Percentiles rank a stretch among this genome's conserved stretches.
These are phyloP conservation scores for Ustilago nuda DNA, from an alignment of 1,284 basidiomycete species.

Conservation along the genomic window DNA sequence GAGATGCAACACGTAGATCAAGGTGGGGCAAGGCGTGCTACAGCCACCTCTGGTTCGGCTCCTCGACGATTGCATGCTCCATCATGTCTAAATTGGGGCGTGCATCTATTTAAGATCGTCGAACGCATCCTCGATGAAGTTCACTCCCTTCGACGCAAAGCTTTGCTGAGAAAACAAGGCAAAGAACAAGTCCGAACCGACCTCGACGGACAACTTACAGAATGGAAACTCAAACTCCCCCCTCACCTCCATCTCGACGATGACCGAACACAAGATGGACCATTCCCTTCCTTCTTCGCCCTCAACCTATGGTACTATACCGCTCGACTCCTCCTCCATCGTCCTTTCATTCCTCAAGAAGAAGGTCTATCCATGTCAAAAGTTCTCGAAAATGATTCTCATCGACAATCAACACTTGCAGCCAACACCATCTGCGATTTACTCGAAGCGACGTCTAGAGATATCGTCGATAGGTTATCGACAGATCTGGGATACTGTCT, in stretches of 20 bases:
- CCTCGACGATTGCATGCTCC: constrained; percentile 50
- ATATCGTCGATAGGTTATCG: constrained; percentile 57
- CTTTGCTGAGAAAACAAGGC: constrained; percentile 53
- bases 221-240: constrained; percentile 55
- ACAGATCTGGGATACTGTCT: constrained; percentile 62
- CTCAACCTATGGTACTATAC: constrained; percentile 63
- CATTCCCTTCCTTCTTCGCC: constrained; percentile 56
- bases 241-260: constrained; percentile 47
- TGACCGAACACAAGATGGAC: constrained; percentile 39
- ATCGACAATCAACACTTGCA: constrained; percentile 51
- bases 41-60: neutral
- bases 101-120: constrained; percentile 60
- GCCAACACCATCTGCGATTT: constrained; percentile 61
- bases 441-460: constrained; percentile 46
- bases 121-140: constrained; percentile 59
- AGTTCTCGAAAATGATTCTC: constrained; percentile 52
- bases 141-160: constrained; percentile 61
- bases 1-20: constrained; percentile 38
- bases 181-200: constrained; percentile 50
- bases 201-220: constrained; percentile 54
- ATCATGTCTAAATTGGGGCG: constrained; percentile 57
- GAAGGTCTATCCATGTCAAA: constrained; percentile 49
- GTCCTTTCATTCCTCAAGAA: constrained; percentile 64
- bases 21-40: neutral
- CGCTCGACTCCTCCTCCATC: constrained; percentile 55